These are phyloP conservation scores for Scleroderma bovista DNA, from an alignment of 768 basidiomycete species.

Conservation along the genomic window DNA sequence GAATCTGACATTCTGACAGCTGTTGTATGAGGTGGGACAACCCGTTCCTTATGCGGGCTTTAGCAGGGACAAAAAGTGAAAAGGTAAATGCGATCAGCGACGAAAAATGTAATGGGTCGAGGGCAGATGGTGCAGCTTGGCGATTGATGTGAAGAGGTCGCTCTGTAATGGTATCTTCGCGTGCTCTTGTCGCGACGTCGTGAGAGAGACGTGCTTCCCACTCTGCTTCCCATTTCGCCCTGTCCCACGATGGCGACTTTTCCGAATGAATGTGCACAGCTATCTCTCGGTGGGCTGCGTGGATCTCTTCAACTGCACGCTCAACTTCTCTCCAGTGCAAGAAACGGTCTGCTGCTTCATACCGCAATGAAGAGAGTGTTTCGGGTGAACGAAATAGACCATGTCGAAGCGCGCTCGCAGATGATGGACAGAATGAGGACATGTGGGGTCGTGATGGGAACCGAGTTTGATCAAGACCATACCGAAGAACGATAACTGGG, in stretches of 20 bases:
- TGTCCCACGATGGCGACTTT: conserved; percentile 43
- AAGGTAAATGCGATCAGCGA: conserved; percentile 56
- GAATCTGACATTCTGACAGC: conserved; percentile 24
- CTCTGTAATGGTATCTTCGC: conserved; percentile 32
- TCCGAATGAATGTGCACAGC: conserved; percentile 11
- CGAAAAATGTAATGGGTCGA: conserved; percentile 65
- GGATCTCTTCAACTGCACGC: conserved; percentile 44
- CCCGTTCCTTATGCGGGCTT: conserved; percentile 19
- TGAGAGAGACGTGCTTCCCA: conserved; percentile 57
- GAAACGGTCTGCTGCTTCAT: conserved; percentile 65
- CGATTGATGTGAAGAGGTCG: conserved; percentile 10
- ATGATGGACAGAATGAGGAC: conserved; percentile 53
- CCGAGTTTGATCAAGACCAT: conserved; percentile 28
- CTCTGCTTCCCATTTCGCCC: conserved; percentile 61
- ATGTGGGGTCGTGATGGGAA: conserved; percentile 32
- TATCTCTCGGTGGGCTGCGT: conserved; percentile 24
- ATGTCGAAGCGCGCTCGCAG: conserved; percentile 45
- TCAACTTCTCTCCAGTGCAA: conserved; percentile 70
- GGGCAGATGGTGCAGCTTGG: conserved; percentile 25
- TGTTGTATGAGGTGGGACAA: conserved; percentile 19
- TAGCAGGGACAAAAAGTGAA: conserved; percentile 50
- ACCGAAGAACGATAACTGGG: conserved; percentile 52
- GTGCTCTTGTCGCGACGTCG: conserved; percentile 49
- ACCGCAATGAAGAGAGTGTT: conserved; percentile 49
- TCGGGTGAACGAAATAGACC: conserved; percentile 65